phyloP scores from a whole-genome alignment of 2,329 filamentous ascomycete genomes.

The Aureobasidium musti region DNA sequence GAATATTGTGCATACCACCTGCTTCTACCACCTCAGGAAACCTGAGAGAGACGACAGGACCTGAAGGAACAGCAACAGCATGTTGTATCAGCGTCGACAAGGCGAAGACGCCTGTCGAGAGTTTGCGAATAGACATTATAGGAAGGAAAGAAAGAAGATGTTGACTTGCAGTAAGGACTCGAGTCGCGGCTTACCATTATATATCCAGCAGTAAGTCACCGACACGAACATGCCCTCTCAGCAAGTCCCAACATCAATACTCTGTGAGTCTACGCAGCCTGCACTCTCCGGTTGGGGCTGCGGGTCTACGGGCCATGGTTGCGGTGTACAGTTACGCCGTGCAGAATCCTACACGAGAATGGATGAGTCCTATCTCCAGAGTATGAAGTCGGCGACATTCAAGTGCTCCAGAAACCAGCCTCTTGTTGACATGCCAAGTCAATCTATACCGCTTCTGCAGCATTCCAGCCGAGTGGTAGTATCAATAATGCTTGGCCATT shows the following conservation, averaged over 20 bases:
- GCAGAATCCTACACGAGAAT: slow-evolving; percentile 2
- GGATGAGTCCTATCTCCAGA: slow-evolving; percentile 11
- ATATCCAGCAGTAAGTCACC: neutral
- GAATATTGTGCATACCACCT: slow-evolving; percentile 52
- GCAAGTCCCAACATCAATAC: neutral
- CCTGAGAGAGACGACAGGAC: slow-evolving; percentile 13
- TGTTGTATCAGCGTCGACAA: slow-evolving; percentile 26
- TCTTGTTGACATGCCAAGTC: slow-evolving; percentile 1
- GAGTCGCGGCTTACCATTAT: slow-evolving; percentile 1
- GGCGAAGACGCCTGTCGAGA: slow-evolving; percentile 23
- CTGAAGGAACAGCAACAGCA: slow-evolving; percentile 8
- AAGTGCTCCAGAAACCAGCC: neutral
- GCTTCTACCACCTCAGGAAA: slow-evolving; percentile 33
- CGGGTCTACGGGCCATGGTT: slow-evolving; percentile 19
- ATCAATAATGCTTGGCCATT: neutral
- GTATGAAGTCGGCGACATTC: neutral
- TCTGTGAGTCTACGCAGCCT: slow-evolving; percentile 7
- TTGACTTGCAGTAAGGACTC: neutral
- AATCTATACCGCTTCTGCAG: neutral
- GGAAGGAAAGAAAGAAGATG: neutral
- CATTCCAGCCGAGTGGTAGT: neutral
- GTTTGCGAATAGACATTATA: slow-evolving; percentile 17
- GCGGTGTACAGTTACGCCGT: slow-evolving; percentile 8
- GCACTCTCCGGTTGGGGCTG: neutral
- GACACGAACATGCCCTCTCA: neutral